Base-by-base conservation (phyloP, 495 filamentous ascomycete species). In the Copromyces sp. region DNA sequence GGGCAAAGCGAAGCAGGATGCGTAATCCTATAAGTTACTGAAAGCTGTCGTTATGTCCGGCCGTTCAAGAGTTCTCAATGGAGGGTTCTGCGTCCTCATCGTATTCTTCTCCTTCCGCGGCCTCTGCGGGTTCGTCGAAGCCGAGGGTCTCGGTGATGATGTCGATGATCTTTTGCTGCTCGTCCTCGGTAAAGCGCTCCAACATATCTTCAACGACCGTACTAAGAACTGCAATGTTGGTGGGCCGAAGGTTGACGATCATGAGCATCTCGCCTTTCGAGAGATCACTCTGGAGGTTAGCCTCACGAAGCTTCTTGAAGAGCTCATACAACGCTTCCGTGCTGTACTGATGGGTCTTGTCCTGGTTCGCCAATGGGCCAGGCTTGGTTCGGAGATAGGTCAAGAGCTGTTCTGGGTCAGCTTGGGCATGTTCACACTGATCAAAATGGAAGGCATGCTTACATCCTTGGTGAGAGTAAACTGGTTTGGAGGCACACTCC, bases 1-100 rank as follows among this genome's bases (percentile, higher is more conserved):
- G 84, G 83, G 14, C 83, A 85, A 73, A 83, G 79, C 74, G 81
- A 84, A 39, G 84, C 81, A 3, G 81, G 81, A 1, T 86, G 84
- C 72, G 70, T 70, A 3, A 47, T 81, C 40, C 75, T 83, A 78
- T 86, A 79, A 74, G 32, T 35, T 24, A 14, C 29, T 29, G 39
- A 39, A 24, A 61, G 45, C 71, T 44, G 14, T 65, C 69, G 29
- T 69, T 35, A 37, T 79, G 71, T 76, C 65, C 68, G 32, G 16
- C 78, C 77, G 71, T 82, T 61, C 53, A 61, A 61, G 53, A 61
- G 53, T 61, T 77, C 70, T 83, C 79, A 12, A 78, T 74, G 17
- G 77, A 80, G 39, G 78, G 73, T 74, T 79, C 75, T 32, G 74
- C 75, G 6, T 79, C 76, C 35, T 61, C 72, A 14, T 74, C 77